Conservation (phyloP, 306 rosid species). For the Vigna reflexopilosa region DNA sequence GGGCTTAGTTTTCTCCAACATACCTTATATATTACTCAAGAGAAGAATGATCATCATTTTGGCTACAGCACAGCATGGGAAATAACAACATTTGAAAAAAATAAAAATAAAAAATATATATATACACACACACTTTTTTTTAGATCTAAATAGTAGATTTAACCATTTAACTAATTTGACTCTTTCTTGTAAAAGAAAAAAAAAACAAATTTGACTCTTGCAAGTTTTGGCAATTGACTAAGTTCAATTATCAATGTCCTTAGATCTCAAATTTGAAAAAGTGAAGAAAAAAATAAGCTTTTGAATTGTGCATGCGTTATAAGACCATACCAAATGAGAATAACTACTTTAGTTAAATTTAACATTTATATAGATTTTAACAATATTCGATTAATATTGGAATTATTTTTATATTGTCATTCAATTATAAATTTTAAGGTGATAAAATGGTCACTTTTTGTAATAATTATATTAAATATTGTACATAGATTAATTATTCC, state of each 20-base stretch:
- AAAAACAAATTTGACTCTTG: background rate
- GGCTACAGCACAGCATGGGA: too few species aligned
- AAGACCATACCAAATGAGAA: background rate
- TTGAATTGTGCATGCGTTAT: background rate
- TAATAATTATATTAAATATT: background rate
- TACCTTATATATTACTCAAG: background rate
- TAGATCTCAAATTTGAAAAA: background rate
- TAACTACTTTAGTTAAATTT: background rate
- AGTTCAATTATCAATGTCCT: background rate
- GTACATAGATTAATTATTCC: background rate
- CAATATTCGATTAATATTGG: background rate
- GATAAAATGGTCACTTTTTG: background rate
- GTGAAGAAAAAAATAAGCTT: background rate
- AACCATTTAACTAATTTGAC: background rate
- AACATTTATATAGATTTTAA: background rate
- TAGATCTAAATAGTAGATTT: too few species aligned
- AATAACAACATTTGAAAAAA: too few species aligned
- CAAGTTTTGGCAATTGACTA: background rate
- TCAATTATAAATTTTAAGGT: background rate
- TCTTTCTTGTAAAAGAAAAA: background rate
- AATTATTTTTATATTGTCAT: background rate
- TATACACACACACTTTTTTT: too few species aligned
- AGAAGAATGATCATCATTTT: too few species aligned
- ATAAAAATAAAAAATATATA: too few species aligned
- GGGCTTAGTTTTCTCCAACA: background rate